These are phyloP conservation scores for Cladophialophora exuberans DNA, from an alignment of 2,329 filamentous ascomycete genomes.

Conservation along the genomic window DNA sequence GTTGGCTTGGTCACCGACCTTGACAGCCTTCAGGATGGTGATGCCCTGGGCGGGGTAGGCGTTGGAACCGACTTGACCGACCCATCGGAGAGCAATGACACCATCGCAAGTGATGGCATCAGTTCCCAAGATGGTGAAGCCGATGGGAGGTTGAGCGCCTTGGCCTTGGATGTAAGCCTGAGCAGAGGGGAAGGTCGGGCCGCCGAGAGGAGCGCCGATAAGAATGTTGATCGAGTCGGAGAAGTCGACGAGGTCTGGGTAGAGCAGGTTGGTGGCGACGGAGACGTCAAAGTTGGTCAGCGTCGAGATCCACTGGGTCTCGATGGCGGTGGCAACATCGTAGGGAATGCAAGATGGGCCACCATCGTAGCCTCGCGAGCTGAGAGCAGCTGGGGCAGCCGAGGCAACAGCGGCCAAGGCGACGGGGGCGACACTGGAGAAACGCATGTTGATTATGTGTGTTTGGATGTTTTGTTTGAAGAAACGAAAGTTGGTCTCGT, in stretches of 20 bases:
- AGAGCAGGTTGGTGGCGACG: constrained; percentile 30
- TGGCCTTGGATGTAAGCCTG: constrained; percentile 37
- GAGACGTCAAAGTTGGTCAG: constrained; percentile 27
- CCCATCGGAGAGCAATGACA: constrained; percentile 40
- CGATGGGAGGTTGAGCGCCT: constrained; percentile 37
- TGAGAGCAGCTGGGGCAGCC: constrained; percentile 11
- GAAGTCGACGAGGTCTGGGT: constrained; percentile 37
- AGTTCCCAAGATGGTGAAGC: constrained; percentile 34
- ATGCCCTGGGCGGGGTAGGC: constrained; percentile 37
- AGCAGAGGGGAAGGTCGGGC: constrained; percentile 39
- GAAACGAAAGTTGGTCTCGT: constrained; percentile 3
- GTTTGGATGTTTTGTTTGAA: not conserved
- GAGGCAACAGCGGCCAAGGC: constrained; percentile 21
- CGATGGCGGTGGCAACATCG: constrained; percentile 21
- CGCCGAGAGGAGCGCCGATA: constrained; percentile 34
- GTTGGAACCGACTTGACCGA: constrained; percentile 29
- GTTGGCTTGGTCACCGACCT: constrained; percentile 14
- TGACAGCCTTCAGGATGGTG: constrained; percentile 35
- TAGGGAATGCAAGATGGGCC: constrained; percentile 22
- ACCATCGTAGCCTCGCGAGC: constrained; percentile 3
- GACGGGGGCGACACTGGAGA: constrained; percentile 22
- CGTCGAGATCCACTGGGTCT: constrained; percentile 26
- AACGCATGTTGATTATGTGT: constrained; percentile 22
- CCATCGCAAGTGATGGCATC: constrained; percentile 37
- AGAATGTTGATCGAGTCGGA: constrained; percentile 38